Conservation (phyloP, 108 stramenopile species). For the Skeletonema menzelii region DNA sequence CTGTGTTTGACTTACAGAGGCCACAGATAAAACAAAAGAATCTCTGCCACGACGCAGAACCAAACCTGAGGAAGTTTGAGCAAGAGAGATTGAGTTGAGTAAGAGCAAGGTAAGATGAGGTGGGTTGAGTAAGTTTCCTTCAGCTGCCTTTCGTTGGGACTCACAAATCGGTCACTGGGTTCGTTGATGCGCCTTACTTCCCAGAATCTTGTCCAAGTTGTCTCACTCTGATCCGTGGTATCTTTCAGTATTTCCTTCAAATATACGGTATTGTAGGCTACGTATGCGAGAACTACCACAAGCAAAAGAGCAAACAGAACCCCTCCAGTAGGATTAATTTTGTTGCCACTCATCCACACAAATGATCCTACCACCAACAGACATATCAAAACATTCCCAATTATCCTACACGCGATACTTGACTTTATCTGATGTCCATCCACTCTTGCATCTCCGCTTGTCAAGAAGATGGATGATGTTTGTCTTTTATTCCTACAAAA, state of each 20-base stretch:
- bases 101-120: no score
- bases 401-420: conserved; percentile 25
- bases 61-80: no score
- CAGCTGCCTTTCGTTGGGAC: no score
- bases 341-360: conserved; percentile 28
- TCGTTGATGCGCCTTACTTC: conserved; percentile 27
- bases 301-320: background rate
- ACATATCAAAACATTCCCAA: conserved; percentile 21
- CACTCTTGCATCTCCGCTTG: conserved; percentile 26
- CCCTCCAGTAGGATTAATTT: conserved; percentile 5
- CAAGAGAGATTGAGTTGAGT: no score
- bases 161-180: conserved; percentile 34
- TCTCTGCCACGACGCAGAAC: conserved; percentile 39
- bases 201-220: conserved; percentile 18
- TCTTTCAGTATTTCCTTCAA: conserved; percentile 13
- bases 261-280: background rate
- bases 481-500: conserved; percentile 21
- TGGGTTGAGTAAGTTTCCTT: no score
- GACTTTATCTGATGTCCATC: conserved; percentile 27
- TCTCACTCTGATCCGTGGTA: conserved; percentile 5
- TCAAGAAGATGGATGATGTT: conserved; percentile 17
- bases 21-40: conserved; percentile 44
- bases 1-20: conserved; percentile 16
- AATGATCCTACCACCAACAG: conserved; percentile 21
- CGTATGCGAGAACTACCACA: background rate